A percentile compares a stretch with the other conserved stretches of the same genome.
These are phyloP conservation scores for Phytopythium vexans DNA, from an alignment of 352 stramenopile species.

Conservation along the genomic window DNA sequence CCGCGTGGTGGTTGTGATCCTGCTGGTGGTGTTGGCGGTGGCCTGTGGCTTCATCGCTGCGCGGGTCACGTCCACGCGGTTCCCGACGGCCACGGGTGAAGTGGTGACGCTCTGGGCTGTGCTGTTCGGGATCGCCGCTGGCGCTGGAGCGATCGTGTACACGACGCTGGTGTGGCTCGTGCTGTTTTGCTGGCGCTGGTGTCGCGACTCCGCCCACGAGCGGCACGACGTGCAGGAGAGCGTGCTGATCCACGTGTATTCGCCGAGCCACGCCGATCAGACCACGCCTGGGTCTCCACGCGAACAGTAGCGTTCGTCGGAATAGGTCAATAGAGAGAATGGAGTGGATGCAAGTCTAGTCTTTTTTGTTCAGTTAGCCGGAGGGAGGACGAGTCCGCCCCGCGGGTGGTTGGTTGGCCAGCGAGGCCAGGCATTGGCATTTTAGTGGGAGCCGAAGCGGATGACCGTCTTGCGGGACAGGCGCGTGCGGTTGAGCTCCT, in stretches of 20 bases:
- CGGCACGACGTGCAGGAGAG: constrained; percentile 7
- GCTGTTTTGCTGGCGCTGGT: constrained; percentile 48
- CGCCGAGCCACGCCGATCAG: background rate
- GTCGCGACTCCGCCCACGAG: constrained; percentile 11
- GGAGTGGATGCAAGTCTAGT: too few species aligned
- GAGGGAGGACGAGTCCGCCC: too few species aligned
- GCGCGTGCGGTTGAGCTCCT: constrained; percentile 57
- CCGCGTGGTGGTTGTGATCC: constrained; percentile 26
- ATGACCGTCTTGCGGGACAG: constrained; percentile 77
- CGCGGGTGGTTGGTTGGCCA: too few species aligned
- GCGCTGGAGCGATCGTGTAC: constrained; percentile 39
- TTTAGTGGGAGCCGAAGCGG: constrained; percentile 66
- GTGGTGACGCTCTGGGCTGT: constrained; percentile 45
- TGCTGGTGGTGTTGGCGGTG: constrained; percentile 30
- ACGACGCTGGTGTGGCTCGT: constrained; percentile 32
- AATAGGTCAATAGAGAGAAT: too few species aligned
- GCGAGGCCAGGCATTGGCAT: background rate
- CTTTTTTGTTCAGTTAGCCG: too few species aligned
- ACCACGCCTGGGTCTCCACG: background rate
- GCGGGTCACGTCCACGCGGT: constrained; percentile 32
- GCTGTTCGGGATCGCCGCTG: constrained; percentile 36
- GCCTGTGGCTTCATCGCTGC: constrained; percentile 30
- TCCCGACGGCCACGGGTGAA: constrained; percentile 22
- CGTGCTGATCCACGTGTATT: constrained; percentile 1
- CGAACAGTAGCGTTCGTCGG: too few species aligned